phyloP scores from a whole-genome alignment of 768 basidiomycete genomes.

The Goffeauzyma gilvescens region DNA sequence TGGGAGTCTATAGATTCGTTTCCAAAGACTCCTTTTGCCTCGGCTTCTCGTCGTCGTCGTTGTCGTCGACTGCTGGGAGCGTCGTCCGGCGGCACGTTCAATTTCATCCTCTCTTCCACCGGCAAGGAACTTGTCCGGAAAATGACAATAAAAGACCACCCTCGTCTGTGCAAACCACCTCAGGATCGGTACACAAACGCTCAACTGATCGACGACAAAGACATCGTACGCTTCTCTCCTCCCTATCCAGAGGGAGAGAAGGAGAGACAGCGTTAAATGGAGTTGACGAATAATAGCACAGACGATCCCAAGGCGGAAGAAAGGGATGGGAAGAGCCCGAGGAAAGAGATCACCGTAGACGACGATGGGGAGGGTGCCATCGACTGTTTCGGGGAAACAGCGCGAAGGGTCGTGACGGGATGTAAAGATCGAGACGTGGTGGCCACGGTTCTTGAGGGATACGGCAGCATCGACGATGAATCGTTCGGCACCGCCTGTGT shows the following conservation, averaged over 20 bases:
- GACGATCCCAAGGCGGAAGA: conserved; percentile 76
- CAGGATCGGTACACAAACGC: conserved; percentile 72
- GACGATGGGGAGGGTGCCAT: conserved; percentile 43
- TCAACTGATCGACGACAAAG: conserved; percentile 86
- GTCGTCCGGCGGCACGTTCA: conserved; percentile 7
- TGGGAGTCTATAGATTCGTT: conserved; percentile 61
- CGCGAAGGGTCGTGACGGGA: conserved; percentile 71
- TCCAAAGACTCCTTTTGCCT: conserved; percentile 39
- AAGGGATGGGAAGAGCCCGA: conserved; percentile 42
- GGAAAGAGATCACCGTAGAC: conserved; percentile 59
- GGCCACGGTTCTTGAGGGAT: conserved; percentile 64
- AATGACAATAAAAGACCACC: conserved; percentile 93
- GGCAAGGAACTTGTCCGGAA: conserved; percentile 74
- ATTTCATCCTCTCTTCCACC: conserved; percentile 34
- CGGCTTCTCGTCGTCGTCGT: conserved; percentile 4
- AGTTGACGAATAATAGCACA: conserved; percentile 77
- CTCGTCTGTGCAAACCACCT: conserved; percentile 48
- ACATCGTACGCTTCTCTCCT: conserved; percentile 43
- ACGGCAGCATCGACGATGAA: conserved; percentile 88
- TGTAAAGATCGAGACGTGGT: conserved; percentile 74
- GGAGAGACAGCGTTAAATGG: conserved; percentile 42
- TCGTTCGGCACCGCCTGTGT: conserved; percentile 76
- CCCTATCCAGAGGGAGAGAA: conserved; percentile 13
- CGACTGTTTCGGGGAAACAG: conserved; percentile 82
- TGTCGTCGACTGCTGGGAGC: conserved; percentile 16